phyloP scores from a whole-genome alignment of 116 monocot species.

The Iris pallida region DNA sequence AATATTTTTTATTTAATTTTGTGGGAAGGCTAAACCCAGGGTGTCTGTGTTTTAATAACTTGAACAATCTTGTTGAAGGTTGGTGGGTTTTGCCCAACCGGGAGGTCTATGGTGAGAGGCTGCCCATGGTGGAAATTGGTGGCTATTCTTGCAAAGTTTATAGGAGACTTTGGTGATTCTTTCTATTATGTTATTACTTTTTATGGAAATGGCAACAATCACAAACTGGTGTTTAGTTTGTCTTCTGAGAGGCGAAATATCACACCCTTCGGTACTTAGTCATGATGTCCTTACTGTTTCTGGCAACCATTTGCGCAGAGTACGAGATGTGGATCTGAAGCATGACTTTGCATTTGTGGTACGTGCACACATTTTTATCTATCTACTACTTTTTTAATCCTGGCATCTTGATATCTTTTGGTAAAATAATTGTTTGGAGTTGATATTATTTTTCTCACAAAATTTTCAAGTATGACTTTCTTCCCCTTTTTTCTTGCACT shows the following conservation, averaged over 20 bases:
- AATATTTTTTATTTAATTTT: conserved; percentile 31
- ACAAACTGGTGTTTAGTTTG: conserved; percentile 68
- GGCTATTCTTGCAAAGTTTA: conserved; percentile 71
- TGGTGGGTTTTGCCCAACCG: conserved; percentile 75
- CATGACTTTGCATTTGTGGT: conserved; percentile 97
- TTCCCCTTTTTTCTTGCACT: conserved; percentile 13
- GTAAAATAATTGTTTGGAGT: conserved; percentile 38
- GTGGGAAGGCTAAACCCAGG: conserved; percentile 41
- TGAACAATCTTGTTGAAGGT: conserved; percentile 99
- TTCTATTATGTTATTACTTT: conserved; percentile 87
- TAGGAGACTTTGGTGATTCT: conserved; percentile 95
- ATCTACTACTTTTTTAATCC: conserved; percentile 6
- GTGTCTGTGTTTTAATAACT: conserved; percentile 79
- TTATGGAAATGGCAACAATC: conserved; percentile 73
- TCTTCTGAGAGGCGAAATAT: conserved; percentile 69
- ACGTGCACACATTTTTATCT: conserved; percentile 45
- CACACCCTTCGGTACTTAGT: conserved; percentile 53
- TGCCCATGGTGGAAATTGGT: conserved; percentile 90
- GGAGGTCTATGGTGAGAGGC: conserved; percentile 83
- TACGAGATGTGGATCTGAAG: conserved; percentile 99
- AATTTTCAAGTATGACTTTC: conserved; percentile 26
- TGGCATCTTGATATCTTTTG: background rate
- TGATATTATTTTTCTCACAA: conserved; percentile 39
- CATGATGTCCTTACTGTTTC: conserved; percentile 91
- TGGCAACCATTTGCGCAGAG: conserved; percentile 96